Conservation (phyloP, 2,329 filamentous ascomycete genomes). For the Epichloe elymi region DNA sequence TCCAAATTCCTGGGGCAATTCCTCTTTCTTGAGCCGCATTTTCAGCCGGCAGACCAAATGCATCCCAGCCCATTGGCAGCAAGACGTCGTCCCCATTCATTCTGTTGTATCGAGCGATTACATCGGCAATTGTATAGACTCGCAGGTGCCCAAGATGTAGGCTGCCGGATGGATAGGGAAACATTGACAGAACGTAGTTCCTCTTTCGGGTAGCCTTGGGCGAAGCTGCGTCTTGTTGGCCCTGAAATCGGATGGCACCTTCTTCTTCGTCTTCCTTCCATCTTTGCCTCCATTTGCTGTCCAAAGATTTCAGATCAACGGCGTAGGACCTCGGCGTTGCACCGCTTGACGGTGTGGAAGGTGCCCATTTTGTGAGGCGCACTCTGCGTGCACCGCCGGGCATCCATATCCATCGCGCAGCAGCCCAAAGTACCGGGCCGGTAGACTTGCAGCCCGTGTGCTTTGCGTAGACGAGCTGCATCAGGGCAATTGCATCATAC, state of each 20-base stretch:
- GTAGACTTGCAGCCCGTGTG: conserved; percentile 11
- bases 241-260: conserved; percentile 6
- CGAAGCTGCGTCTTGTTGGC: conserved; percentile 10
- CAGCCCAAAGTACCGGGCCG: conserved; percentile 3
- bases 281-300: conserved; percentile 36
- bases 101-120: conserved; percentile 61
- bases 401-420: conserved; percentile 2
- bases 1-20: conserved; percentile 68
- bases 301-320: conserved; percentile 33
- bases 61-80: conserved; percentile 91
- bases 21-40: conserved; percentile 81
- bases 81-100: conserved; percentile 65
- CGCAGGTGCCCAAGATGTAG: conserved; percentile 79
- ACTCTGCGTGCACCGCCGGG: conserved; percentile 1
- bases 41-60: conserved; percentile 80
- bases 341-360: background rate
- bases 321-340: conserved; percentile 22
- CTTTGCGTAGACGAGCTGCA: conserved; percentile 17
- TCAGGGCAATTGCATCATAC: conserved; percentile 13
- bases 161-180: conserved; percentile 79
- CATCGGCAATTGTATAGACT: conserved; percentile 84
- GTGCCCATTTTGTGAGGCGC: background rate
- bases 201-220: conserved; percentile 16
- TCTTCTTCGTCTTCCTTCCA: conserved; percentile 24
- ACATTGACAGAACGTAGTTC: conserved; percentile 76